Conservation (phyloP, 352 stramenopile species). For the Globisporangium ultimum region DNA sequence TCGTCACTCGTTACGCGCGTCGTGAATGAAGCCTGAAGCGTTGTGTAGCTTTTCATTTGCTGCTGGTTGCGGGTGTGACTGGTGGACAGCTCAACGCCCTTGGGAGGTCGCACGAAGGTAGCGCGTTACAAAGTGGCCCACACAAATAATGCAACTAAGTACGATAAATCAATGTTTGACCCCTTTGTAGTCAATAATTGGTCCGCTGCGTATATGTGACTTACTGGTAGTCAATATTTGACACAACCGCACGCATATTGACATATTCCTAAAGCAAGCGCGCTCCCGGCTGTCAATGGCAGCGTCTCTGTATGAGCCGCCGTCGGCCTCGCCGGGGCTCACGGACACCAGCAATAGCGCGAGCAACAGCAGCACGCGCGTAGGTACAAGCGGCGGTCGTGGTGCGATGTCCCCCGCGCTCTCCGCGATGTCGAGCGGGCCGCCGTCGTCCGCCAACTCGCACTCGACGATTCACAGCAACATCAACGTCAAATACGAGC, state of each 20-base stretch:
- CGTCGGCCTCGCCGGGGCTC: conserved; percentile 1
- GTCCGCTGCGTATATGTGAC: background rate
- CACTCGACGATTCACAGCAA: conserved; percentile 46
- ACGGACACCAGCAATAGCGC: background rate
- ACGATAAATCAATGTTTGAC: background rate
- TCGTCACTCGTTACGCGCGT: conserved; percentile 2
- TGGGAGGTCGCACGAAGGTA: conserved; percentile 9
- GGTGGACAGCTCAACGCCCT: conserved; percentile 10
- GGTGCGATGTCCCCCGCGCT: background rate
- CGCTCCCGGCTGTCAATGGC: conserved; percentile 5
- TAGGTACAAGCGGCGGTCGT: background rate
- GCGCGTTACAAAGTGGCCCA: background rate
- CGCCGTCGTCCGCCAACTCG: conserved; percentile 4
- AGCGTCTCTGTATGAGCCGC: conserved; percentile 11
- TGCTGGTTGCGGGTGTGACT: conserved; percentile 2
- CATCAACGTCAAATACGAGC: conserved; percentile 52
- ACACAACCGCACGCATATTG: no score
- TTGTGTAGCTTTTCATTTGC: conserved; percentile 14
- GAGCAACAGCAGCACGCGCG: background rate
- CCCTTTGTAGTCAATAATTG: no score
- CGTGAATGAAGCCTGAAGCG: conserved; percentile 10
- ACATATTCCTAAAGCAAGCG: background rate
- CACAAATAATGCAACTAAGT: background rate
- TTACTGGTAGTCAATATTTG: background rate
- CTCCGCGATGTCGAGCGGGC: background rate